A percentile compares a stretch with the other conserved stretches of the same genome.
Conservation (phyloP, 2,329 filamentous ascomycete genomes). For the Paramyrothecium sp. region DNA sequence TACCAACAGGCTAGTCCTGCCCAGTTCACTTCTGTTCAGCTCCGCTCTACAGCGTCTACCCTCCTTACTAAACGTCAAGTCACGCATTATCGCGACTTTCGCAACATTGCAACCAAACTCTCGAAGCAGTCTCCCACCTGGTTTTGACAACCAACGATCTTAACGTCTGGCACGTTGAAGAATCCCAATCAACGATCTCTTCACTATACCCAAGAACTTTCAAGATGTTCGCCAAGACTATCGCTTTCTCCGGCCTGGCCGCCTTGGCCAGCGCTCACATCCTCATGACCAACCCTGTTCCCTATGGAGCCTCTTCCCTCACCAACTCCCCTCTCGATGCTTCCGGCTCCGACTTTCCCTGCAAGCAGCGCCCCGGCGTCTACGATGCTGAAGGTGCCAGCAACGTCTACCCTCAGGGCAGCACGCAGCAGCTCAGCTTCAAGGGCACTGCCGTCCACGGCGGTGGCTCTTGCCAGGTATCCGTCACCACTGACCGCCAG, state of each 20-base stretch:
- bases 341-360: slow-evolving; percentile 73
- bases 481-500: slow-evolving; percentile 73
- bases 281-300: slow-evolving; percentile 65
- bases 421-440: slow-evolving; percentile 55
- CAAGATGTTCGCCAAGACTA: slow-evolving; percentile 51
- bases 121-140: slow-evolving; percentile 25
- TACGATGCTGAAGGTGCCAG: slow-evolving; percentile 44
- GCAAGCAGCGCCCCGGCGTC: slow-evolving; percentile 60
- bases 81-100: neutral
- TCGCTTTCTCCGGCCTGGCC: slow-evolving; percentile 55
- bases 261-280: slow-evolving; percentile 71
- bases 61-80: neutral
- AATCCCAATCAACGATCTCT: slow-evolving; percentile 3
- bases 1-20: slow-evolving; percentile 24
- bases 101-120: neutral
- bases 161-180: slow-evolving; percentile 31
- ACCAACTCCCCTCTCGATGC: slow-evolving; percentile 64
- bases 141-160: slow-evolving; percentile 12
- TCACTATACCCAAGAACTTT: slow-evolving; percentile 13
- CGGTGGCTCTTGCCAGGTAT: too few species aligned
- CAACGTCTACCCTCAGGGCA: slow-evolving; percentile 56
- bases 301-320: slow-evolving; percentile 45
- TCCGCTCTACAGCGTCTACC: neutral
- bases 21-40: slow-evolving; percentile 19
- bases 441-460: slow-evolving; percentile 83